Evolutionary conservation across 2,329 filamentous ascomycete genomes (phyloP), one percentile per base, ranked within the genome.

Genomic region (Atkinsonella texensis): DNA sequence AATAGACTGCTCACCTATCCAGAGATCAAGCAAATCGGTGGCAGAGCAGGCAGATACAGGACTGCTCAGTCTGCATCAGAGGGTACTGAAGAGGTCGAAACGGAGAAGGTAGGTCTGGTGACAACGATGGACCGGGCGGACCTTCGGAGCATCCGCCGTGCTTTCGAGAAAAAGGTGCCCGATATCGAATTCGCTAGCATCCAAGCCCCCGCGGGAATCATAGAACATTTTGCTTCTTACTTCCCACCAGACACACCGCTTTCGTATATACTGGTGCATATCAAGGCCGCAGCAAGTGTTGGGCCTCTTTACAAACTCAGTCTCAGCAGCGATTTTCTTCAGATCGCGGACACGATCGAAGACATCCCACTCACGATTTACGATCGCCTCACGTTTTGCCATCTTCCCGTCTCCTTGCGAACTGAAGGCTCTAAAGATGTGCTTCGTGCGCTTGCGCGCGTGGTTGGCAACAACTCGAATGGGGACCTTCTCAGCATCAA

Each of bases 21-120:
- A 0, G 87, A 96, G 58, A 76, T 96, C 60, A 96, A 95, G 67
- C 93, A 98, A 64, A 98, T 98, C 61, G 93, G 83, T 48, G 93
- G 93, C 17, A 83, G 93, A 57, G 93, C 93, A 12, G 93, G 93
- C 31, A 84, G 93, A 45, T 98, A 84, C 67, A 83, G 84, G 52
- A 84, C 85, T 31, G 87, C 61, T 74, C 76, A 47, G 52, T 63
- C 54, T 52, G 51, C 57, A 9, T 51, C 55, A 3, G 23, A 46
- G 18, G 31, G 49, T 6, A 51, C 28, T 38, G 44, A 53, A 1
- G 46, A 49, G 0, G 51, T 43, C 2, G 60, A 58, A 20, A 58
- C 60, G 46, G 65, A 70, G n/a, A 73, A 76, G 54, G 65, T 84
- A 4, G 91, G 93, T 1, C 72, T 82, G 17, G 89, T 96, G 31